These are phyloP conservation scores for Artemisia argyi DNA, from an alignment of 129 eudicot species.

Conservation along the genomic window DNA sequence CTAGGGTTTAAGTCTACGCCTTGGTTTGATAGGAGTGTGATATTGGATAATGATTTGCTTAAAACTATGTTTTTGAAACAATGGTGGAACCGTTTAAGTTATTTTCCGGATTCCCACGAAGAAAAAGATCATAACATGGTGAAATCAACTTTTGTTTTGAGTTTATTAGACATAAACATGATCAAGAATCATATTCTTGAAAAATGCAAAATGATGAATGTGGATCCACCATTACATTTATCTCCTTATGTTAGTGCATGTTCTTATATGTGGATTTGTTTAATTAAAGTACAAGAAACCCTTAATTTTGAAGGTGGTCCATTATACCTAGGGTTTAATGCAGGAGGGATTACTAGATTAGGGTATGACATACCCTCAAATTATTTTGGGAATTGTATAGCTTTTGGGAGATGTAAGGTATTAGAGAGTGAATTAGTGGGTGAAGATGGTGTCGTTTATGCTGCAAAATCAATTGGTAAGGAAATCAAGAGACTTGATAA, in stretches of 20 bases:
- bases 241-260: conserved; percentile 47
- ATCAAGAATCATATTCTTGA: conserved; percentile 30
- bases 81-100: conserved; percentile 27
- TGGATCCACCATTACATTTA: conserved; percentile 30
- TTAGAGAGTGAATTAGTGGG: conserved; percentile 22
- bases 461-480: conserved; percentile 43
- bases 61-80: conserved; percentile 24
- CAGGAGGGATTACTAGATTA: conserved; percentile 48
- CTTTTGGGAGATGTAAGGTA: conserved; percentile 43
- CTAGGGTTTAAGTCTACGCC: conserved; percentile 1
- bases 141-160: conserved; percentile 40
- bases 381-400: conserved; percentile 50
- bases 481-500: conserved; percentile 39
- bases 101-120: not conserved
- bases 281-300: conserved; percentile 24
- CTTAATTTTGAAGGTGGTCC: not conserved
- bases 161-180: conserved; percentile 27
- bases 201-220: conserved; percentile 29
- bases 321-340: conserved; percentile 43
- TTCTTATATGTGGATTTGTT: conserved; percentile 41
- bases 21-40: conserved; percentile 28
- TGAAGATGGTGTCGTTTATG: conserved; percentile 39
- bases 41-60: conserved; percentile 22
- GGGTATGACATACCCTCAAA: conserved; percentile 29
- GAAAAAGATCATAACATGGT: conserved; percentile 21